These are phyloP conservation scores for Leccinum incarnatum DNA, from an alignment of 768 basidiomycete genomes.

Conservation along the genomic window DNA sequence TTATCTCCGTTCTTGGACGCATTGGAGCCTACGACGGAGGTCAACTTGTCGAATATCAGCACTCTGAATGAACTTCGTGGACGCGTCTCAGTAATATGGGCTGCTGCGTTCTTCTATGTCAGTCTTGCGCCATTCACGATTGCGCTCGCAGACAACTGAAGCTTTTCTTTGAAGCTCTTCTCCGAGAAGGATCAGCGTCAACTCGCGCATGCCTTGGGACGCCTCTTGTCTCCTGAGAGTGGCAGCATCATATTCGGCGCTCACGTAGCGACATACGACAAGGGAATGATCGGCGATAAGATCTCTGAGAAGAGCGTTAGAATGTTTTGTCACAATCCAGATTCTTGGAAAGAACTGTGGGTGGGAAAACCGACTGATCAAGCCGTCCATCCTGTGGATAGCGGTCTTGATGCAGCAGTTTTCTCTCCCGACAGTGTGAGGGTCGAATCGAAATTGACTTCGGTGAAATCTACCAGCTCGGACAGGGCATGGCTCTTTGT, in stretches of 20 bases:
- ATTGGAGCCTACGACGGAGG: constrained; percentile 19
- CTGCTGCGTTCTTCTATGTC: constrained; percentile 45
- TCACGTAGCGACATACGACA: constrained; percentile 19
- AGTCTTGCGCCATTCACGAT: neutral
- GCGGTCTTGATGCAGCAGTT: constrained; percentile 1
- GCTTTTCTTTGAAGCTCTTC: constrained; percentile 31
- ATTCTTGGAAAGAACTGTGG: constrained; percentile 31
- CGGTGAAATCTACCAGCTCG: neutral
- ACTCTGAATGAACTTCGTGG: constrained; percentile 47
- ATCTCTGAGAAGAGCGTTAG: constrained; percentile 4
- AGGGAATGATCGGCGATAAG: constrained; percentile 4
- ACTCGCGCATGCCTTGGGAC: constrained; percentile 24
- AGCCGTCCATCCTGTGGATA: neutral
- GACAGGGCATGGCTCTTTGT: constrained; percentile 8
- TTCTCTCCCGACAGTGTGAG: constrained; percentile 34
- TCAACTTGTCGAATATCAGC: constrained; percentile 31
- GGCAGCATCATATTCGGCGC: constrained; percentile 33
- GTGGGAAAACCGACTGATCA: constrained; percentile 2
- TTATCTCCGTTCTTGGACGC: constrained; percentile 31
- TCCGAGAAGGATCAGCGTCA: constrained; percentile 23
- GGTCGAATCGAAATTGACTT: constrained; percentile 25
- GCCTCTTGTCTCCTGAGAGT: constrained; percentile 26
- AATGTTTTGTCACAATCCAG: constrained; percentile 26
- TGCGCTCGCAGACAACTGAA: constrained; percentile 21
- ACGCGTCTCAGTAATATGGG: constrained; percentile 48